phyloP scores from a whole-genome alignment of 164 flowering plant genomes.

The Magnolia changhungtana region DNA sequence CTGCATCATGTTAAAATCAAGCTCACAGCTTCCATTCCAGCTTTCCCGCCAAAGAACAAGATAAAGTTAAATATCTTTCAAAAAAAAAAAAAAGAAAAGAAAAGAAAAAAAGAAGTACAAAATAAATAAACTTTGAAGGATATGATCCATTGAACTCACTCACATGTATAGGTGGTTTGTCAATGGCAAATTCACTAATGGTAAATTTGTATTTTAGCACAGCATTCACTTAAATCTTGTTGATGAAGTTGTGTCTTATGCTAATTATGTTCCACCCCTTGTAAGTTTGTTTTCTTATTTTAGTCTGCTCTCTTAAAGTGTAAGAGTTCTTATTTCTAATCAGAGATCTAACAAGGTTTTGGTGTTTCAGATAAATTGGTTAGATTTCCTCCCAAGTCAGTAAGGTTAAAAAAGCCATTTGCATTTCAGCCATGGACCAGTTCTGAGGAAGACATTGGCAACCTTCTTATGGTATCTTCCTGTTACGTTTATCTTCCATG shows the following conservation, averaged over 20 bases:
- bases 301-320: neutral
- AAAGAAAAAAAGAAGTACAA: too few species aligned
- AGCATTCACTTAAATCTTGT: neutral
- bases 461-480: conserved; percentile 76
- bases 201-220: too few species aligned
- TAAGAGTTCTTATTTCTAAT: too few species aligned
- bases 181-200: too few species aligned
- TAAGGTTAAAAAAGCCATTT: conserved; percentile 65
- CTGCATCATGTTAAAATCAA: too few species aligned
- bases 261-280: neutral
- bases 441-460: conserved; percentile 78
- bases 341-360: conserved; percentile 1
- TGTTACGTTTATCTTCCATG: neutral
- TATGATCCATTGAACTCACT: too few species aligned
- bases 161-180: too few species aligned
- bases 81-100: too few species aligned
- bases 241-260: neutral
- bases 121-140: too few species aligned
- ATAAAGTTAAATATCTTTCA: too few species aligned
- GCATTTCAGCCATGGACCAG: conserved; percentile 64
- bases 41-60: too few species aligned
- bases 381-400: conserved; percentile 65
- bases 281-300: neutral
- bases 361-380: conserved; percentile 49
- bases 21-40: too few species aligned